These are phyloP conservation scores for Pleurozium schreberi DNA, from an alignment of 225 moss, liverwort and hornwort genomes.

Conservation along the genomic window DNA sequence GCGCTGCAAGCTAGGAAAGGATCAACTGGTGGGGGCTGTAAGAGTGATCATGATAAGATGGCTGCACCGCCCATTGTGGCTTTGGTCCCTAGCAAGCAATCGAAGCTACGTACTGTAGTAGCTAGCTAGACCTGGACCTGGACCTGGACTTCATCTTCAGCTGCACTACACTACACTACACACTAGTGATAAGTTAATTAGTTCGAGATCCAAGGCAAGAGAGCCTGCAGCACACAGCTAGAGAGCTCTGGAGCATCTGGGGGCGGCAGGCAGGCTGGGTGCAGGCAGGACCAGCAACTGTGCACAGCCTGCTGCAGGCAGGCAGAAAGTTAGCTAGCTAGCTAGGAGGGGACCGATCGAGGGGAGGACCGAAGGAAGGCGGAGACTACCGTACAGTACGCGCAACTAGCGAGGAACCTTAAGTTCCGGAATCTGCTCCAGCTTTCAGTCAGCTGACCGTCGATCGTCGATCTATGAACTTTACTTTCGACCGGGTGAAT, in stretches of 20 bases:
- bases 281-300: background rate
- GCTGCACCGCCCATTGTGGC: slow-evolving; percentile 3
- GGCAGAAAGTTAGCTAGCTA: too few relatives aligned
- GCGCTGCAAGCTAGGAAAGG: background rate
- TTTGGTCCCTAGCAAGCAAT: background rate
- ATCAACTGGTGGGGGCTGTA: background rate
- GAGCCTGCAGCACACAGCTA: slow-evolving; percentile 4
- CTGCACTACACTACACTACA: background rate
- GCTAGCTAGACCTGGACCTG: background rate
- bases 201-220: slow-evolving; percentile 4
- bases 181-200: background rate
- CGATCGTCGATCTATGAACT: background rate
- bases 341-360: background rate
- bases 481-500: background rate
- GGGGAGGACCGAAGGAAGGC: background rate
- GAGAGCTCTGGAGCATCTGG: background rate
- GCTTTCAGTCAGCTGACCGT: background rate
- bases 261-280: background rate
- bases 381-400: background rate
- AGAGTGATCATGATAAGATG: background rate
- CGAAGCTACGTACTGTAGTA: too few relatives aligned
- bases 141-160: background rate
- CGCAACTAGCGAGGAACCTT: too few relatives aligned
- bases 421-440: background rate
- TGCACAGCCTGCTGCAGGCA: too few relatives aligned